phyloP scores from a whole-genome alignment of 148 eudicot species.

The Rhododendron henanense region DNA sequence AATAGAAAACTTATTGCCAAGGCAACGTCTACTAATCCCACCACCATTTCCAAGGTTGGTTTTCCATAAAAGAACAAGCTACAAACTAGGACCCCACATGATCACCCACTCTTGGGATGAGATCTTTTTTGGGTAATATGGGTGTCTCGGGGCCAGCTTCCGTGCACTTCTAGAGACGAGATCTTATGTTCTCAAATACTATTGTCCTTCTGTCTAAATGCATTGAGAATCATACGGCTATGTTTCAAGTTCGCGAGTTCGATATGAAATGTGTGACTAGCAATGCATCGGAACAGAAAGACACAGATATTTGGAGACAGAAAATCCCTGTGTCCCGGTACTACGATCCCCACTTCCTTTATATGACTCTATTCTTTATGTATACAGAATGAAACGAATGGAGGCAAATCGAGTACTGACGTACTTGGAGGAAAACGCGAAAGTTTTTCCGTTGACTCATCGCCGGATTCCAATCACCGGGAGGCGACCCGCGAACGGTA shows the following conservation, averaged over 20 bases:
- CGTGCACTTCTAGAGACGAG: background rate
- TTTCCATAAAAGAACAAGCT: background rate
- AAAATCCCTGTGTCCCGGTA: background rate
- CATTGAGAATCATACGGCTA: background rate
- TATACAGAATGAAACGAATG: background rate
- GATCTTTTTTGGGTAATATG: too few relatives aligned
- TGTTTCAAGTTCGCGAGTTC: background rate
- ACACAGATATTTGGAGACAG: background rate
- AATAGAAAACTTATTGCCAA: background rate
- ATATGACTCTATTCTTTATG: background rate
- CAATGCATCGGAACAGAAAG: background rate
- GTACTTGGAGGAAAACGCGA: background rate
- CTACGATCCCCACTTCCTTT: background rate
- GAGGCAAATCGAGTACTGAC: slow-evolving; percentile 1
- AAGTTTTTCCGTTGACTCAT: slow-evolving; percentile 11
- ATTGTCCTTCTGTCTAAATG: background rate
- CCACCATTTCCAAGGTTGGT: background rate
- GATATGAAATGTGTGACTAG: background rate
- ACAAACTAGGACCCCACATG: background rate
- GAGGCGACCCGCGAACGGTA: slow-evolving; percentile 13
- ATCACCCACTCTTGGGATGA: background rate
- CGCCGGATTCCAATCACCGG: slow-evolving; percentile 16
- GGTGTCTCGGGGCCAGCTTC: too few relatives aligned
- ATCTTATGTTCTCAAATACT: background rate
- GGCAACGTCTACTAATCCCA: background rate